Evolutionary conservation across 352 stramenopile genomes (phyloP), one percentile per base, ranked within the genome.

Genomic region (Pythium pectinolyticum): DNA sequence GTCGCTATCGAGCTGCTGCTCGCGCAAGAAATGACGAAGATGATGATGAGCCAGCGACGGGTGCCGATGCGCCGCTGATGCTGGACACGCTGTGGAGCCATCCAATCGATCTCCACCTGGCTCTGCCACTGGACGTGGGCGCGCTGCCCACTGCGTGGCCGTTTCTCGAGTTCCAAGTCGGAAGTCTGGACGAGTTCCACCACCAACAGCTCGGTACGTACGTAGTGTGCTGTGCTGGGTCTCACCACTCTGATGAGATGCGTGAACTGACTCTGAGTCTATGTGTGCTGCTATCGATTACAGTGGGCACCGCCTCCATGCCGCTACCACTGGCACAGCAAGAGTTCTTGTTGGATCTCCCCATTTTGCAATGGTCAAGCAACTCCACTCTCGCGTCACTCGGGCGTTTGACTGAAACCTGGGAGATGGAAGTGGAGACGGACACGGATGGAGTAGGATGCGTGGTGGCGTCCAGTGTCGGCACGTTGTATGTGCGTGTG

Each of bases 21-120:
- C 60, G 47, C 34, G 66, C 63, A 39, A 40, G 48, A 3, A 67
- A 40, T 48, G 48, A 15, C 10, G 10, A 67, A 43, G 40, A 54
- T 0, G 25, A 60, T 3, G 20, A 50, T 4, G 37, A 50, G 1
- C 1, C 27, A 15, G 34, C 52, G 12, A 46, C 27, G 14, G 10
- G 27, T 1, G 31, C 40, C 11, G 11, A 37, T 10, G n/a, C 30
- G 47, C 50, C 31, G 30, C 17, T 64, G 58, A 56, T 71, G 56
- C 35, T 88, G 43, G 70, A 84, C 31, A 73, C 74, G 5, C 63
- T 85, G 25, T 88, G 78, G 78, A 63, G 69, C 28, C 76, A 88
- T 40, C 78, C 76, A 30, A 77, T 88, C 43, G 67, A 88, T 3
- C 54, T 88, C 30, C 76, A 88, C 41, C 28, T 88, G n/a, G 62